Conservation (phyloP, 2,329 filamentous ascomycete genomes). For the Fonsecaea erecta region DNA sequence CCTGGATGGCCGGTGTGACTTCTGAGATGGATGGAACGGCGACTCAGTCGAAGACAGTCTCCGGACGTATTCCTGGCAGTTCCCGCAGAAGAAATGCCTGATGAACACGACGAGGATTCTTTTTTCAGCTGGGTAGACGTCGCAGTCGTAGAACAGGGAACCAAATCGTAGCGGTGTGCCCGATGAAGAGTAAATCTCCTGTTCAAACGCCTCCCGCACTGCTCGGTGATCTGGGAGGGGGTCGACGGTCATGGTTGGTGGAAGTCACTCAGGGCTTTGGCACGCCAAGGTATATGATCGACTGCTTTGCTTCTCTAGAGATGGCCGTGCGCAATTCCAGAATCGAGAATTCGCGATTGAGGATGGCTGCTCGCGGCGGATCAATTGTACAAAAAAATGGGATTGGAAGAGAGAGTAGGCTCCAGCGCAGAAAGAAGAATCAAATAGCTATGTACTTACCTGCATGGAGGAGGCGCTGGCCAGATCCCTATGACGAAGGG, state of each 20-base stretch:
- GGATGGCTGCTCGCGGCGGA: neutral
- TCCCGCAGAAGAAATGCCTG: conserved; percentile 81
- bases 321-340: neutral
- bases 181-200: conserved; percentile 30
- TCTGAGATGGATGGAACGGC: conserved; percentile 35
- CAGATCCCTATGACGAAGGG: neutral
- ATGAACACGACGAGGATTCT: conserved; percentile 74
- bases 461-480: neutral
- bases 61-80: conserved; percentile 76
- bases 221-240: conserved; percentile 9
- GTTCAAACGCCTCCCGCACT: conserved; percentile 31
- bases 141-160: conserved; percentile 25
- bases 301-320: neutral
- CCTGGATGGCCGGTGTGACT: conserved; percentile 57
- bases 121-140: conserved; percentile 41
- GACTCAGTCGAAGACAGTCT: conserved; percentile 53
- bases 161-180: conserved; percentile 27
- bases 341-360: neutral
- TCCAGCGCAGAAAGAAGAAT: neutral
- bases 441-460: neutral
- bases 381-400: neutral
- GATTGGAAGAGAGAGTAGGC: neutral
- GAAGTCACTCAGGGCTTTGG: neutral
- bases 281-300: neutral
- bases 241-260: conserved; percentile 22